These are phyloP conservation scores for Sporisorium reilianum DNA, from an alignment of 1,284 basidiomycete genomes.

Conservation along the genomic window DNA sequence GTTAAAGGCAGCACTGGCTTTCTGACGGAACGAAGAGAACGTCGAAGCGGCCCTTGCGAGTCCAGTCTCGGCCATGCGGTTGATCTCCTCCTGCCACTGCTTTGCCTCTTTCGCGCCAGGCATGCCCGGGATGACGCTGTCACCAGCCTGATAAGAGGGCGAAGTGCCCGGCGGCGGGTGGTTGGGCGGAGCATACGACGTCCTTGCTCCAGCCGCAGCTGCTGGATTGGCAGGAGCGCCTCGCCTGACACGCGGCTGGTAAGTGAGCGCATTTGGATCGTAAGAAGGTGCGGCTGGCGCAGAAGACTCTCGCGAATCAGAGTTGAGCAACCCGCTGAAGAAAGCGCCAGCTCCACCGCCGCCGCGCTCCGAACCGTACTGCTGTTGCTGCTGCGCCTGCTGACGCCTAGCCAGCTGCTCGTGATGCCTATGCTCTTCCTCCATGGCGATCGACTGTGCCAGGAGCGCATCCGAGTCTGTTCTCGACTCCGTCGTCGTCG, in stretches of 20 bases:
- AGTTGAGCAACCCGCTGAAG: conserved; percentile 37
- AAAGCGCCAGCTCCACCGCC: conserved; percentile 46
- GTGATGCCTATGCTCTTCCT: conserved; percentile 48
- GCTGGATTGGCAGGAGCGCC: conserved; percentile 5
- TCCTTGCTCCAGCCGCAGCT: conserved; percentile 18
- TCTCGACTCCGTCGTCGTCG: conserved; percentile 27
- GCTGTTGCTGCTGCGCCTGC: conserved; percentile 38
- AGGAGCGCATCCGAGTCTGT: conserved; percentile 57
- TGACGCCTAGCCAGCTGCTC: conserved; percentile 19
- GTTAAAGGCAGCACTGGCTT: conserved; percentile 51
- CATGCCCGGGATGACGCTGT: conserved; percentile 48
- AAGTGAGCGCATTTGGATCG: conserved; percentile 55
- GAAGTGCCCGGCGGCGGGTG: conserved; percentile 13
- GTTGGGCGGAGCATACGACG: conserved; percentile 15
- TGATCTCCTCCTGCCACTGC: conserved; percentile 62
- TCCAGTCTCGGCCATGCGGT: conserved; percentile 56
- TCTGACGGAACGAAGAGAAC: conserved; percentile 54
- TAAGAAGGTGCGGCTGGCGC: conserved; percentile 31
- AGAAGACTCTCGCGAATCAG: conserved; percentile 18
- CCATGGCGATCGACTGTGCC: conserved; percentile 52
- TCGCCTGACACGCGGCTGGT: conserved; percentile 55
- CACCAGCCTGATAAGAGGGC: conserved; percentile 22
- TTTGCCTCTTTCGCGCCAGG: conserved; percentile 62
- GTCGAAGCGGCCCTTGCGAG: conserved; percentile 57
- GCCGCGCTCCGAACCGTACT: conserved; percentile 25